phyloP scores from a whole-genome alignment of 2,329 filamentous ascomycete species.

The Pseudogymnoascus pannorum region DNA sequence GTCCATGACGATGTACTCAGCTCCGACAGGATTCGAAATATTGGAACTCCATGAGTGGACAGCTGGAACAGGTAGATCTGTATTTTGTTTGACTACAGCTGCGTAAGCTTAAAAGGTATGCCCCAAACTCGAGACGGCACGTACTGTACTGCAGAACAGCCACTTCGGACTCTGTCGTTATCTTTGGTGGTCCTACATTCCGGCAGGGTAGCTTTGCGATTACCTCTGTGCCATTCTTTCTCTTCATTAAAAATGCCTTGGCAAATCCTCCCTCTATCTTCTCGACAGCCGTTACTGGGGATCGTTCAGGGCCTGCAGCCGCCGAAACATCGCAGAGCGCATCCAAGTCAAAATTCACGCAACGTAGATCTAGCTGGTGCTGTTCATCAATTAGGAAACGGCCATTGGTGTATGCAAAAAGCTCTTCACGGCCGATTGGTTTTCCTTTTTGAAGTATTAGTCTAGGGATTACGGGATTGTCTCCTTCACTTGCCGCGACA shows the following conservation, averaged over 20 bases:
- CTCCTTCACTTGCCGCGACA: background rate
- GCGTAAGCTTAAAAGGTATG: background rate
- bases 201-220: constrained; percentile 36
- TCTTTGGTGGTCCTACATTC: constrained; percentile 31
- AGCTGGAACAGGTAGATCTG: constrained; percentile 26
- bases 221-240: constrained; percentile 31
- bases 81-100: constrained; percentile 14
- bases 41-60: constrained; percentile 26
- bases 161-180: constrained; percentile 37
- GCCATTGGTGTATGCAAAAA: constrained; percentile 27
- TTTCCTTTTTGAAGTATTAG: background rate
- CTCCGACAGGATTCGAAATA: constrained; percentile 21
- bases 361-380: constrained; percentile 30
- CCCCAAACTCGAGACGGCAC: constrained; percentile 8
- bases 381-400: constrained; percentile 34
- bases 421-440: background rate
- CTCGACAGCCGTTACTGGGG: constrained; percentile 28
- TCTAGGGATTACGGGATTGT: background rate
- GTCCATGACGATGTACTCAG: constrained; percentile 35
- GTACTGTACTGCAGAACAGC: constrained; percentile 37
- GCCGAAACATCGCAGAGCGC: constrained; percentile 32
- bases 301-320: constrained; percentile 31
- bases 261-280: constrained; percentile 40
- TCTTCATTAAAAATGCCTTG: constrained; percentile 35
- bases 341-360: constrained; percentile 34